Base-by-base conservation (phyloP, 306 rosid species). In the Amphicarpaea edgeworthii region DNA sequence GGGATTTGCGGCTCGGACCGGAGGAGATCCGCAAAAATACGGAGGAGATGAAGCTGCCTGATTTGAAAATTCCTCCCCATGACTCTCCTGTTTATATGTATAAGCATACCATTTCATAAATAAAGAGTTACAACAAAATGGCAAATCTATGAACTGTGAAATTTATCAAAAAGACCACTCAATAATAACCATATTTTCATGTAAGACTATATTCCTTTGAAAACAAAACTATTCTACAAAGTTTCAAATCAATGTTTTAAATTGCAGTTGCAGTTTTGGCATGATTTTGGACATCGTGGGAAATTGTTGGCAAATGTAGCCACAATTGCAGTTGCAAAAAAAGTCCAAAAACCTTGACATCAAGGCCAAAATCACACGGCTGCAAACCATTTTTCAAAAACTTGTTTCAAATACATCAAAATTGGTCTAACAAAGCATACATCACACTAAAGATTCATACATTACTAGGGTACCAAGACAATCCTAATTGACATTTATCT, bases 11-110 rank as follows among this genome's bases (percentile, higher is more conserved):
- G 97, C 93, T 34, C 98, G 73, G 53, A 87, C 86, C 0, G 97
- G 98, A 15, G 98, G 98, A 64, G 98, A 93, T 47, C 91, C 95
- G 19, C 90, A 78, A 89, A 86, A 93, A 87, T 63, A 93, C 57
- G 98, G 98, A 50, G 98, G 97, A 40, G 97, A 90, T 11, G 88
- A 85, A 5, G 93, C 88, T 38, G 81, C 86, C 14, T 87, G 87
- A 21, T 43, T 61, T 1, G 85, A 45, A 55, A 77, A 78, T 60
- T 90, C 96, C 12, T 80, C 82, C 77, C 85, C 96, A 70, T 82
- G 55, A 80, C 84, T 75, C 84, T 87, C 97, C 97, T 88, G 79
- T 47, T 69, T 43, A 74, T 54, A n/a, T n/a, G n/a, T n/a, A 73
- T 61, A 69, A 30, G 24, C 16, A 71, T 12, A 74, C 47, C 38